Evolutionary conservation across 495 filamentous ascomycete species (phyloP).

Genomic region (Penicillium turbatum): DNA sequence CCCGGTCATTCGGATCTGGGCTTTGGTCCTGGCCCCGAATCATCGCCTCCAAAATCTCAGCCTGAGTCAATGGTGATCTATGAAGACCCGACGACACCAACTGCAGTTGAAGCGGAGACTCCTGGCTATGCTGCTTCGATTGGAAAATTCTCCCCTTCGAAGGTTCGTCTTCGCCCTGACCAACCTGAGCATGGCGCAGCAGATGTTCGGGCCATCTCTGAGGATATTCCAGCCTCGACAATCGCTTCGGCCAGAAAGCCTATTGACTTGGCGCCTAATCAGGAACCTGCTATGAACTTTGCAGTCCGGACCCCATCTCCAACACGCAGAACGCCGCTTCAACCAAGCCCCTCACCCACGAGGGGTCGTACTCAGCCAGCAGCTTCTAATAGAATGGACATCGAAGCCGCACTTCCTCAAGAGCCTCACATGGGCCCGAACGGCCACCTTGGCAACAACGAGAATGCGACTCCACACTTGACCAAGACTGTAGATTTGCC

Average conservation of each 20-base stretch:
- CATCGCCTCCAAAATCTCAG: conserved; percentile 8
- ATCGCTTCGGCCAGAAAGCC: conserved; percentile 12
- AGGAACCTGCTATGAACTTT: conserved; percentile 4
- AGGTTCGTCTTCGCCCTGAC: not conserved
- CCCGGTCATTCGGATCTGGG: not conserved
- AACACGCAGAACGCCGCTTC: conserved; percentile 18
- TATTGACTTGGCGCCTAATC: conserved; percentile 12
- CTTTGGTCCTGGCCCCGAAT: conserved; percentile 5
- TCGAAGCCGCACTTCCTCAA: conserved; percentile 5
- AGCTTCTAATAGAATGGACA: conserved; percentile 3
- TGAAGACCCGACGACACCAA: conserved; percentile 38
- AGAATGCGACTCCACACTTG: conserved; percentile 22
- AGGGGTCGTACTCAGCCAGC: conserved; percentile 13
- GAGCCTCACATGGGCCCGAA: conserved; percentile 3
- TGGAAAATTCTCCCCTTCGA: conserved; percentile 10
- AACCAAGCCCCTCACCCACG: conserved; percentile 23
- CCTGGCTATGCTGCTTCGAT: conserved; percentile 5
- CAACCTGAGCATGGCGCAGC: not conserved
- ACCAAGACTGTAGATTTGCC: conserved; percentile 16
- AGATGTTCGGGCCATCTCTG: not conserved
- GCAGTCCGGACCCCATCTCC: conserved; percentile 18
- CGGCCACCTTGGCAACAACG: conserved; percentile 18
- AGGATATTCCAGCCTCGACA: not conserved
- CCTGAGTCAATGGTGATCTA: conserved; percentile 36
- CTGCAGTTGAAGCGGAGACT: conserved; percentile 6